Evolutionary conservation across 805 yeast genomes (phyloP).

Genomic region (Ogataea angusta): DNA sequence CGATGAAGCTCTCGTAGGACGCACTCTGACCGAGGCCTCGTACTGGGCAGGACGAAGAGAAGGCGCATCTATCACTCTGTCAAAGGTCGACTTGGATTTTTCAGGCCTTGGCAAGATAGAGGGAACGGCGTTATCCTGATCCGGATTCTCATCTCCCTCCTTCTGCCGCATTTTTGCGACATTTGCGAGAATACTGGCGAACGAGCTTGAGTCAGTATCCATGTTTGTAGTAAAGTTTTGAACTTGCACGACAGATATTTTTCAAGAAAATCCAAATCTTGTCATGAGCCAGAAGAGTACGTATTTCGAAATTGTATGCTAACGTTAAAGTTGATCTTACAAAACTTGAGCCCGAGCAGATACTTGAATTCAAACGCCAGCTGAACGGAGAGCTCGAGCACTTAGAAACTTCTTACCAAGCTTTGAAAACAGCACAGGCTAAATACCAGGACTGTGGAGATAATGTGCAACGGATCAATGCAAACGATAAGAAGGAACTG

Average conservation of each 20-base stretch:
- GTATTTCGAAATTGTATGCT: conserved; percentile 1
- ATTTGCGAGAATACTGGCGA: conserved; percentile 69
- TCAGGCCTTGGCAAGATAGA: no score
- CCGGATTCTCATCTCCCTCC: conserved; percentile 4
- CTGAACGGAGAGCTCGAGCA: conserved; percentile 85
- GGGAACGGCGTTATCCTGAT: not conserved
- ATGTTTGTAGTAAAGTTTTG: conserved; percentile 1
- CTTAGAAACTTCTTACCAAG: conserved; percentile 77
- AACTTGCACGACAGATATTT: conserved; percentile 5
- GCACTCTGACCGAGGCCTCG: not conserved
- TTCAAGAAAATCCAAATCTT: not conserved
- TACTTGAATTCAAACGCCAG: conserved; percentile 76
- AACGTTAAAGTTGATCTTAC: conserved; percentile 50
- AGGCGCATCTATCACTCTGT: conserved; percentile 6
- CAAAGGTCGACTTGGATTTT: conserved; percentile 6
- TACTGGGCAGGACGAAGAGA: not conserved
- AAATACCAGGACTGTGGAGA: conserved; percentile 79
- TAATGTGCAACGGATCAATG: conserved; percentile 55
- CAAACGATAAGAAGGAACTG: conserved; percentile 45
- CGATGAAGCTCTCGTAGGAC: not conserved
- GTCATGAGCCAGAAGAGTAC: conserved; percentile 17
- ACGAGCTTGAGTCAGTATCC: conserved; percentile 48
- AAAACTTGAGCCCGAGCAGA: conserved; percentile 76
- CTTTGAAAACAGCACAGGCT: conserved; percentile 75
- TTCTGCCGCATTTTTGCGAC: conserved; percentile 57